Evolutionary conservation across 306 rosid species (phyloP), one percentile per base, ranked within the genome.

Genomic region (Medicago arabica): DNA sequence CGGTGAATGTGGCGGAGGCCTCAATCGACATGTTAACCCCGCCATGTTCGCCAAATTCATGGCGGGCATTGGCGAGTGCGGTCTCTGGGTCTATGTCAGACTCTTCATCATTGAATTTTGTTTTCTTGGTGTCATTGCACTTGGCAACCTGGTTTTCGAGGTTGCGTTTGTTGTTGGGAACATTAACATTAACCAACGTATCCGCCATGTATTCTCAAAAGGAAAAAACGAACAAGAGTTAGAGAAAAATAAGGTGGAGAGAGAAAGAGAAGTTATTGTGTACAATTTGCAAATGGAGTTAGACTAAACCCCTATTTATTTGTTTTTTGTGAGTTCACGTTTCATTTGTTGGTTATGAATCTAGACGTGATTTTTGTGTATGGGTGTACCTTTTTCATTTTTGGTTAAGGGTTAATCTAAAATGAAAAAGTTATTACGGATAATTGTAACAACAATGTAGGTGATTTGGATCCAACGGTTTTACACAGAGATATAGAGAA

Each of bases 1-100:
- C 99, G 3, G 99, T 95, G 88, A 92, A 95, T 2, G 99, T 95
- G 6, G 97, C 99, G 0, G 99, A 95, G 1, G 96, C 97, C 65
- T 95, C 99, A 21, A 95, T 95, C 12, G 99, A 95, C 99, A 95
- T 95, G 89, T 95, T 95, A 1, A 95, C 97, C 0, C 99, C 99
- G 0, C 99, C 99, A 47, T 95, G 99, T 77, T 95, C 97, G 1
- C 99, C 99, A 63, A 95, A 95, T 65, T 92, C 99, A 44, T 95
- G 99, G 2, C 99, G 90, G 7, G 86, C 88, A 21, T 77, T 77
- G 0, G 97, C 99, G 1, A 95, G 49, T 13, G 99, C 87, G 0
- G 96, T 87, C 1, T 96, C 97, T 0, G 99, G 99, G 71, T 92
- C 41, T 18, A 71, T 64, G 23, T 2, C n/a, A 16, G 5, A 8